Evolutionary conservation across 2,329 filamentous ascomycete genomes (phyloP), one percentile per base, ranked within the genome.

Genomic region (Fusarium robinianum): DNA sequence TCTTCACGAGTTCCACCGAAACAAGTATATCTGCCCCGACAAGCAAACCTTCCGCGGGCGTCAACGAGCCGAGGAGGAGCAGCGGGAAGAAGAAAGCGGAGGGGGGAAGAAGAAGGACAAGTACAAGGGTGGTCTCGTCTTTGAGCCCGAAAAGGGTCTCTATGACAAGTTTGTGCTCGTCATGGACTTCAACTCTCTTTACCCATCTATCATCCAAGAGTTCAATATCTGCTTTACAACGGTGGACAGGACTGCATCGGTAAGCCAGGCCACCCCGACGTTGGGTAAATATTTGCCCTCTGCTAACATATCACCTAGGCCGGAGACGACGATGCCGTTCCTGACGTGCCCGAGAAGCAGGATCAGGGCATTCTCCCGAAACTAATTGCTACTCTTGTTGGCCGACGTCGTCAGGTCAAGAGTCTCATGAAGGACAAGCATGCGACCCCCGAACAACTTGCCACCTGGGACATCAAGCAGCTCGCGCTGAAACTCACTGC

Each of bases 211-310:
- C 63, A 99, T 99, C 50, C 95, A 99, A 65, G 95, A 99, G 77
- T 99, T 85, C 74, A 99, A 99, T 70, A 99, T 99, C 59, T 99
- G 95, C 75, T 99, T 99, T 71, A 99, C 94, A 3, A 99, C 95
- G 0, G 90, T 99, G 6, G 88, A 97, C 50, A 80, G 94, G 58
- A 76, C 80, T 26, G 75, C 80, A 49, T 72, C 85, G 59, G 87
- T 90, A 79, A 74, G 83, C 69, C 16, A n/a, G n/a, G 14, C 16
- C 8, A 5, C 11, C n/a, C 4, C 18, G 29, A n/a, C 5, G 19
- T 8, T 6, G 8, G 16, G 5, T 14, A 5, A 7, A 14, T 12
- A 6, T 32, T 8, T n/a, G 3, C 1, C 6, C 6, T 15, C 35
- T 8, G 23, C 67, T 74, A 53, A 73, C 53, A 12, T 18, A 12